phyloP scores from a whole-genome alignment of 371 early-diverging fungal species.

The Mortierella sp. region DNA sequence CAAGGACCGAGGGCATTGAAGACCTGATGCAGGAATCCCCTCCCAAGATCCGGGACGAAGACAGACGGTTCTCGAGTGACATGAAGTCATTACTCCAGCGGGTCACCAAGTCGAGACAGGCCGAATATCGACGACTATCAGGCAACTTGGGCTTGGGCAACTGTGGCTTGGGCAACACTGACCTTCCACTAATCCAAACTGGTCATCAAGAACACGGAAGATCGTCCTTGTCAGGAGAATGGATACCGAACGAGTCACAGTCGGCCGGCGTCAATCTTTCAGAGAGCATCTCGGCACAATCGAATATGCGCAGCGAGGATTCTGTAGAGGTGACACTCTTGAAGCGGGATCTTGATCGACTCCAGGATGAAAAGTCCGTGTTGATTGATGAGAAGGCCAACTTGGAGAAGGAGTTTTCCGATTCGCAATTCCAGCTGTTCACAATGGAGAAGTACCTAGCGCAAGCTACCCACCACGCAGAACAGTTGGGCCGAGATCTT shows the following conservation, averaged over 20 bases:
- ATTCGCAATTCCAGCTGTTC: slow-evolving; percentile 41
- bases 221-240: slow-evolving; percentile 11
- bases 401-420: slow-evolving; percentile 33
- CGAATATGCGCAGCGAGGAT: slow-evolving; percentile 49
- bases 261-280: slow-evolving; percentile 26
- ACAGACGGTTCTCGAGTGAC: slow-evolving; percentile 49
- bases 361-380: slow-evolving; percentile 49
- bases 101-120: slow-evolving; percentile 36
- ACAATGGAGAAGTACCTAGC: slow-evolving; percentile 47
- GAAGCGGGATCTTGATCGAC: slow-evolving; percentile 48
- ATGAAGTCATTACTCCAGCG: slow-evolving; percentile 49
- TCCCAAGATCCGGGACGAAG: slow-evolving; percentile 37
- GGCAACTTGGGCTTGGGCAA: slow-evolving; percentile 30
- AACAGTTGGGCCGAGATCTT: slow-evolving; percentile 33
- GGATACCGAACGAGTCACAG: slow-evolving; percentile 10
- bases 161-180: too few species aligned
- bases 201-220: background rate
- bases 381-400: slow-evolving; percentile 34
- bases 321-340: slow-evolving; percentile 46
- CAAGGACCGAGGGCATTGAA: slow-evolving; percentile 34
- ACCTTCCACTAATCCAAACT: slow-evolving; percentile 11
- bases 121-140: slow-evolving; percentile 44
- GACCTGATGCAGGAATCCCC: slow-evolving; percentile 53
- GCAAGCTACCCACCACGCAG: slow-evolving; percentile 46
- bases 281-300: slow-evolving; percentile 35